Base-by-base conservation (phyloP, 495 filamentous ascomycete genomes). In the Neurospora tetrasperma region DNA sequence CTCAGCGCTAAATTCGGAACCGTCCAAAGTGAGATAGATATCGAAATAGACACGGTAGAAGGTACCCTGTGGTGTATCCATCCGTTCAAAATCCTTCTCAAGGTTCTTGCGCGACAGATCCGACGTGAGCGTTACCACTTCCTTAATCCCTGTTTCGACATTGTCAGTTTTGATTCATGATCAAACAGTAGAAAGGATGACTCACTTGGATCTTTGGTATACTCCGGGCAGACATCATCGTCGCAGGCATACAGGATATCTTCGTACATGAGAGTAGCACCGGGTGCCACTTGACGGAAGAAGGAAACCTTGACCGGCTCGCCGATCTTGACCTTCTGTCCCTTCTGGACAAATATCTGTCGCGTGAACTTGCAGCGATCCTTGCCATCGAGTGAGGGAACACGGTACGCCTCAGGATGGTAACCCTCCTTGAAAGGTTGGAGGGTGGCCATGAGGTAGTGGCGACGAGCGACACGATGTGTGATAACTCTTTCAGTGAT, bases 391-490 rank as follows among this genome's bases (percentile, higher is more conserved):
- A 98, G 88, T 75, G 92, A 96, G 27, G 96, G 96, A 16, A 99
- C 96, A 75, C 96, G 94, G 83, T 98, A 98, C 73, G 96, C 93
- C 80, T 99, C 96, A 3, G 95, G 96, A 79, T 99, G 96, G 80
- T 98, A 97, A 20, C 96, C 96, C 80, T 98, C 94, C 82, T 98
- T 98, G 87, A 99, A 99, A 9, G 96, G 96, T 79, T 98, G 95
- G 20, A 99, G 88, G 0, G 96, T 99, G 54, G 96, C 96, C 96
- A 99, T 98, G 72, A 99, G 93, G 80, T 99, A 99, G 82, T 99
- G 96, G 44, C 96, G 90, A 82, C 96, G 92, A n/a, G 96, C 96
- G 72, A 99, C 93, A 86, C 96, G 96, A 75, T 95, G 94, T 5
- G 96, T 99, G 78, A 99, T 90, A 74, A 99, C 92, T 73, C 94